phyloP scores from a whole-genome alignment of 192 early-diverging fungal genomes.

The Entomortierella beljakovae region DNA sequence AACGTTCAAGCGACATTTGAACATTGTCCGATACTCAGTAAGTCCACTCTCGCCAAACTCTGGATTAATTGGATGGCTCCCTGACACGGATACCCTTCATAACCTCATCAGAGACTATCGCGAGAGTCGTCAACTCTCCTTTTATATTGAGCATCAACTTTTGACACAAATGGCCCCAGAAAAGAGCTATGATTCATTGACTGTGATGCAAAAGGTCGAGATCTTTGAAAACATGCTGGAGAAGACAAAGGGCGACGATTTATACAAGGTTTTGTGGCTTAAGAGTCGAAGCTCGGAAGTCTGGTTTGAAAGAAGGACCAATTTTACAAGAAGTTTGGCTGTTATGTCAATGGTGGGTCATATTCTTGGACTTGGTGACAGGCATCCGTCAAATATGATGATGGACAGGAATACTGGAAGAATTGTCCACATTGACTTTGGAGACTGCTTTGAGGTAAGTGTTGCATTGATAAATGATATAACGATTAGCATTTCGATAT shows the following conservation, averaged over 20 bases:
- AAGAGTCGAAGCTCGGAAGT: conserved; percentile 96
- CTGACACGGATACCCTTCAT: conserved; percentile 90
- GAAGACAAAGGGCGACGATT: conserved; percentile 84
- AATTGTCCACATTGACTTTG: conserved; percentile 97
- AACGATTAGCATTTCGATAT: background rate
- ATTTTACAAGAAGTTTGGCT: conserved; percentile 93
- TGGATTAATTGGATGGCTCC: conserved; percentile 95
- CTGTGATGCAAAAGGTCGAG: conserved; percentile 90
- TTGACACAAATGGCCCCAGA: conserved; percentile 67
- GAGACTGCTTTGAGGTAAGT: conserved; percentile 91
- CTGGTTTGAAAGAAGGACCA: conserved; percentile 96
- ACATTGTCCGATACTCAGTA: conserved; percentile 88
- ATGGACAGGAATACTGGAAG: conserved; percentile 88
- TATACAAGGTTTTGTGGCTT: conserved; percentile 93
- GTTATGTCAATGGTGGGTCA: conserved; percentile 99
- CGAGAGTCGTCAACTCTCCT: conserved; percentile 75
- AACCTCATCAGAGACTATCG: conserved; percentile 87
- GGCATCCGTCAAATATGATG: conserved; percentile 97
- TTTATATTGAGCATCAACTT: conserved; percentile 88
- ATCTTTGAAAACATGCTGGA: conserved; percentile 90
- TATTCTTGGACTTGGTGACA: conserved; percentile 94
- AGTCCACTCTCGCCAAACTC: conserved; percentile 95
- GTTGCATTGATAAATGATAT: background rate
- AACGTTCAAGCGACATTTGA: conserved; percentile 90
- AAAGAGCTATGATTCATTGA: conserved; percentile 82